Evolutionary conservation across 257 asterid genomes (phyloP).

Genomic region (Coffea canephora): DNA sequence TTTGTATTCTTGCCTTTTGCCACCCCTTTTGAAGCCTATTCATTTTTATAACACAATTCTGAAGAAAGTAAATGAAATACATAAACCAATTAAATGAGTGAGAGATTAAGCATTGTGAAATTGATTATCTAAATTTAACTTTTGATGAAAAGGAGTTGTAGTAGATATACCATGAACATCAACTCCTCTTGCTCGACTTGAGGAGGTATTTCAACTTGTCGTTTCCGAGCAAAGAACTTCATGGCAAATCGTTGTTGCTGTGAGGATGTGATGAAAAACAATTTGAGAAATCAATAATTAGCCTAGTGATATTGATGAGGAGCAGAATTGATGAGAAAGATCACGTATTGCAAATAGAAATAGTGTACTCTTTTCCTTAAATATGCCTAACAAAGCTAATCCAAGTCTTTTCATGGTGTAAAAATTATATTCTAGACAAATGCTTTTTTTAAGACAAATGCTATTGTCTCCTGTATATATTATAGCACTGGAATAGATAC

Average conservation of each 20-base stretch:
- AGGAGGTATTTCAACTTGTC: not conserved
- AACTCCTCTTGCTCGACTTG: not conserved
- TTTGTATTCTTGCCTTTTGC: not conserved
- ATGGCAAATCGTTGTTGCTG: not conserved
- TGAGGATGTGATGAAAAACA: not conserved
- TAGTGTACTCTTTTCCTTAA: too few species aligned
- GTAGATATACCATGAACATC: not conserved
- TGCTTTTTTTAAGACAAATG: too few species aligned
- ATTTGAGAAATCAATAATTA: too few species aligned
- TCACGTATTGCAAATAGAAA: too few species aligned
- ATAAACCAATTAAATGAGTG: not conserved
- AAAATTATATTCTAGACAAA: too few species aligned
- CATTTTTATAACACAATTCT: not conserved
- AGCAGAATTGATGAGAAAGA: too few species aligned
- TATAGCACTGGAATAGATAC: too few species aligned
- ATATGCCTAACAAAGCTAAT: too few species aligned
- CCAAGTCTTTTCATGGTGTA: too few species aligned
- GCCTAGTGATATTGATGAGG: not conserved
- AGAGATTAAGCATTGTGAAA: not conserved
- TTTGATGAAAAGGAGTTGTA: not conserved
- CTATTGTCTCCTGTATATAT: too few species aligned
- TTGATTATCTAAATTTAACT: too few species aligned
- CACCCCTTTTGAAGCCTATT: not conserved
- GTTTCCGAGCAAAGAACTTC: not conserved
- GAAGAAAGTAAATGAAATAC: not conserved